A percentile compares a stretch with the other conserved stretches of the same genome.
phyloP scores from a whole-genome alignment of 2,329 filamentous ascomycete genomes.

The Aspergillus thermomutatus region DNA sequence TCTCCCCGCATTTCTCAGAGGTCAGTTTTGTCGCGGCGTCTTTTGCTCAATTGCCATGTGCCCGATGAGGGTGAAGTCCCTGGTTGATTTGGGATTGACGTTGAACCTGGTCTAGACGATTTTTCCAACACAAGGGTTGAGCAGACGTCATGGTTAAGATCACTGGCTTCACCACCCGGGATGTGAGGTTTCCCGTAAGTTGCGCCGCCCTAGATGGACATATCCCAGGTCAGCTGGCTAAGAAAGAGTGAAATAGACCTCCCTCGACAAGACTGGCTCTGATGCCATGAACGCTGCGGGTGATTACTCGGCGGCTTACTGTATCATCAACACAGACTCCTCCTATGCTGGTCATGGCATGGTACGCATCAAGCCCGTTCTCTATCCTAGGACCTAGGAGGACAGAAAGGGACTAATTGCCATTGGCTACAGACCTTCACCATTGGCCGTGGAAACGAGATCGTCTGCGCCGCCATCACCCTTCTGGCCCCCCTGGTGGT shows the following conservation, averaged over 20 bases:
- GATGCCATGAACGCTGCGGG: conserved; percentile 96
- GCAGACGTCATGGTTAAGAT: conserved; percentile 56
- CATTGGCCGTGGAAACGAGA: conserved; percentile 74
- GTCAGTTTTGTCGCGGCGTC: not conserved
- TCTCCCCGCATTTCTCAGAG: not conserved
- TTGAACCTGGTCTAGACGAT: not conserved
- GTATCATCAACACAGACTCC: conserved; percentile 79
- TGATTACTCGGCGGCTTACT: conserved; percentile 93
- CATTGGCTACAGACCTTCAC: conserved; percentile 42
- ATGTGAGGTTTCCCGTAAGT: conserved; percentile 68
- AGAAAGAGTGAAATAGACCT: conserved; percentile 54
- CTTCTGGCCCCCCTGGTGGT: conserved; percentile 73
- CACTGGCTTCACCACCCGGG: conserved; percentile 67
- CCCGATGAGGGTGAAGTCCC: not conserved
- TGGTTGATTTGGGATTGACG: not conserved
- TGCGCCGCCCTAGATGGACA: not conserved
- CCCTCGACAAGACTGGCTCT: conserved; percentile 90
- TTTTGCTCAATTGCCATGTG: not conserved
- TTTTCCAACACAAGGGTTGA: not conserved
- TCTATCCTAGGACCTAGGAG: not conserved
- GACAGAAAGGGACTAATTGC: conserved; percentile 3
- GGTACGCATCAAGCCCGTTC: conserved; percentile 24
- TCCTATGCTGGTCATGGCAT: conserved; percentile 40
- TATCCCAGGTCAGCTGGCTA: conserved; percentile 1
- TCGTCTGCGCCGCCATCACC: conserved; percentile 80